Percentiles rank a stretch among this genome's conserved stretches.
Conservation (phyloP, 2,329 filamentous ascomycete genomes). For the Trichophyton benhamiae region DNA sequence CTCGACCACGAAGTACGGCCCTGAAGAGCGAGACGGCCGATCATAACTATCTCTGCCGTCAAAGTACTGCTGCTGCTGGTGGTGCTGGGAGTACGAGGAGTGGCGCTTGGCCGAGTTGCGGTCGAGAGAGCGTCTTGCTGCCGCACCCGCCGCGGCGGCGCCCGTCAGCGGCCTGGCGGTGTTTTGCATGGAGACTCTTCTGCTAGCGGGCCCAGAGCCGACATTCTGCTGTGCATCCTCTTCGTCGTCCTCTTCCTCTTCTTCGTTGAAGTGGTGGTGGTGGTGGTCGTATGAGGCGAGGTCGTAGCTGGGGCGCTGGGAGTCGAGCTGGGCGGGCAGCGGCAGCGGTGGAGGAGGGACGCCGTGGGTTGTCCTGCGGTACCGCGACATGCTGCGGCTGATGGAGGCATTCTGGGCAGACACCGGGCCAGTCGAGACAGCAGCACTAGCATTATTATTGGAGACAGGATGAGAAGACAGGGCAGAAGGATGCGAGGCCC, state of each 20-base stretch:
- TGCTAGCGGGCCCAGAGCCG: neutral
- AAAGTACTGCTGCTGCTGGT: neutral
- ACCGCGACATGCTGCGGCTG: conserved; percentile 28
- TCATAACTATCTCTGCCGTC: neutral
- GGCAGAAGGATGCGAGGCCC: conserved; percentile 7
- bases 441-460: neutral
- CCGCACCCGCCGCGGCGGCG: neutral
- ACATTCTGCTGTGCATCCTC: too few species aligned
- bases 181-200: neutral
- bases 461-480: neutral
- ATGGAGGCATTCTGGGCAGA: conserved; percentile 17
- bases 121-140: neutral
- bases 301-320: neutral
- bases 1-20: neutral
- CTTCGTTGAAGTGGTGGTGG: neutral
- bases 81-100: neutral
- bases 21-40: neutral
- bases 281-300: neutral
- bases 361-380: conserved; percentile 18
- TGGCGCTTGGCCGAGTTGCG: neutral
- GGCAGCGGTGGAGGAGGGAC: conserved; percentile 9
- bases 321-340: neutral
- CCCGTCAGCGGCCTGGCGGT: neutral
- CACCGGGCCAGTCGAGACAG: neutral
- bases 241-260: neutral